Evolutionary conservation across 148 eudicot species (phyloP).

Genomic region (Euryodendron excelsum): DNA sequence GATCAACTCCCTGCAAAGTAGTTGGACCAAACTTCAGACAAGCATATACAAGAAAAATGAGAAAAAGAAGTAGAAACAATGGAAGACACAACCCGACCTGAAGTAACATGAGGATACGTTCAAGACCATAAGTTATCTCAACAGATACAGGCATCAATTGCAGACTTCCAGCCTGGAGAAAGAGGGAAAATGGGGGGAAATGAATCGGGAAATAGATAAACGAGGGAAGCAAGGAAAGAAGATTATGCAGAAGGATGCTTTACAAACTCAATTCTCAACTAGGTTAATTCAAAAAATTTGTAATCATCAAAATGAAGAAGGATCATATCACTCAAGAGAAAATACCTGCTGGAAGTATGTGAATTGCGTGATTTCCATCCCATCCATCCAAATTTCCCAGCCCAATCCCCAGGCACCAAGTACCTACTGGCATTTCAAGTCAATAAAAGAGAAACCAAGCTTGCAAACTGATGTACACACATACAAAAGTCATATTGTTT

Average conservation of each 20-base stretch:
- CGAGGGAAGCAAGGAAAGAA: not conserved
- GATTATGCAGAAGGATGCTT: not conserved
- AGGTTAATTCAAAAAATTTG: not conserved
- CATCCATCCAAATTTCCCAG: slow-evolving; percentile 99
- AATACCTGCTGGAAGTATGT: slow-evolving; percentile 98
- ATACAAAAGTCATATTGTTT: not conserved
- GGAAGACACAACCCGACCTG: slow-evolving; percentile 52
- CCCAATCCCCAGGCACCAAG: slow-evolving; percentile 99
- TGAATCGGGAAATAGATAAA: not conserved
- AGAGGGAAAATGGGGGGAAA: not conserved
- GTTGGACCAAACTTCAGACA: slow-evolving; percentile 24
- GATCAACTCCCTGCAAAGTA: slow-evolving; percentile 85
- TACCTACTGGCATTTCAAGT: slow-evolving; percentile 52
- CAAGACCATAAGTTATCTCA: slow-evolving; percentile 99
- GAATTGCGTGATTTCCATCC: slow-evolving; percentile 98
- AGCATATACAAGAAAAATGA: slow-evolving; percentile 8
- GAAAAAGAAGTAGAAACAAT: not conserved
- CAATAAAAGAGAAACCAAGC: slow-evolving; percentile 11
- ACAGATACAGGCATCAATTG: slow-evolving; percentile 89
- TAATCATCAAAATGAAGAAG: not conserved
- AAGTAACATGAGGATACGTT: slow-evolving; percentile 94
- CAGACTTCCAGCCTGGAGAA: slow-evolving; percentile 84
- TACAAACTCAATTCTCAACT: not conserved
- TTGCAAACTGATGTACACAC: slow-evolving; percentile 2
- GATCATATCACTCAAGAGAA: not conserved